Percentiles rank a stretch among this genome's conserved stretches.
These are phyloP conservation scores for Pseudoperonospora humuli DNA, from an alignment of 352 stramenopile species.

Conservation along the genomic window DNA sequence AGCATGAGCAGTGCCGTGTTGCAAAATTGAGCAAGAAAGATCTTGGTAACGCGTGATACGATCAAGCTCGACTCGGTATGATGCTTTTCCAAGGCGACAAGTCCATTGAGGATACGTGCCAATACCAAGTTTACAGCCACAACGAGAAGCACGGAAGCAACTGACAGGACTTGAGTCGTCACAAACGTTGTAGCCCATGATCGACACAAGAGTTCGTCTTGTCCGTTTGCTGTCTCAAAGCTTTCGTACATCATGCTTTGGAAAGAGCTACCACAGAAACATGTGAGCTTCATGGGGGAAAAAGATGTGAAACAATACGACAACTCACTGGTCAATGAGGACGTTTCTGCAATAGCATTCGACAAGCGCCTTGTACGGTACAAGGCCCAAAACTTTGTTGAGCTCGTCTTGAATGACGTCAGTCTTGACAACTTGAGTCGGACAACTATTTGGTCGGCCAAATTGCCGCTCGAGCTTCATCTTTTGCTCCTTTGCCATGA, in stretches of 20 bases:
- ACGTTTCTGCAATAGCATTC: constrained; percentile 75
- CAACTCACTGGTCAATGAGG: constrained; percentile 34
- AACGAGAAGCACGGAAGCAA: constrained; percentile 59
- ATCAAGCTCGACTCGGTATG: constrained; percentile 70
- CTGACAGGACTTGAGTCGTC: constrained; percentile 55
- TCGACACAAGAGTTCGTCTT: constrained; percentile 32
- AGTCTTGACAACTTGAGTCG: constrained; percentile 37
- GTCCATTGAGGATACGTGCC: constrained; percentile 50
- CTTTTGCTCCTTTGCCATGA: constrained; percentile 66
- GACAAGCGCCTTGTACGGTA: constrained; percentile 67
- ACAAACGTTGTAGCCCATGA: constrained; percentile 64
- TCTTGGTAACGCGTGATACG: constrained; percentile 64
- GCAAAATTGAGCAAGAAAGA: constrained; percentile 75
- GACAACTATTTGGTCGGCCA: constrained; percentile 52
- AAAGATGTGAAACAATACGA: not conserved
- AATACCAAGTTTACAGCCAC: constrained; percentile 65
- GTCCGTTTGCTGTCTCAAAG: too few species aligned
- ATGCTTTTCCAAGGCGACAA: constrained; percentile 71
- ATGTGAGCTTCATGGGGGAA: too few species aligned
- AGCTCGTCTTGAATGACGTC: constrained; percentile 69
- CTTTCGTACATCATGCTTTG: constrained; percentile 49
- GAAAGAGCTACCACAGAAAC: constrained; percentile 51
- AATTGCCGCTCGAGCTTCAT: constrained; percentile 65
- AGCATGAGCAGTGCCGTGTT: constrained; percentile 75
- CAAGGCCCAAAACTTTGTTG: constrained; percentile 36